These are phyloP conservation scores for Scheffersomyces coipomensis DNA, from an alignment of 805 yeast genomes.

Conservation along the genomic window DNA sequence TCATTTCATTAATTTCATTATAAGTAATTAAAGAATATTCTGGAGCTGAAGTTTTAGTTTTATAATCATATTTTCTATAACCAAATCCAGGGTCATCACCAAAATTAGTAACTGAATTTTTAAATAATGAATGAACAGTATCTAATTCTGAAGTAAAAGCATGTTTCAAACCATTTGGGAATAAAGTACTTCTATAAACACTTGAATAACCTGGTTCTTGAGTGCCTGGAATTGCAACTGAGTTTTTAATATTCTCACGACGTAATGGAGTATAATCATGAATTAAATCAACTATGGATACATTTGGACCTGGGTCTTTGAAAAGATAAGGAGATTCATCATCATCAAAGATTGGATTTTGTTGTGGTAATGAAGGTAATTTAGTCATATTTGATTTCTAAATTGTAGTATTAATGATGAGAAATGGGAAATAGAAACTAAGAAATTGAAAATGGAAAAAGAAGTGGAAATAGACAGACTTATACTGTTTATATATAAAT, in stretches of 20 bases:
- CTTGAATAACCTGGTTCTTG: conserved; percentile 22
- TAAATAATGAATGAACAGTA: conserved; percentile 37
- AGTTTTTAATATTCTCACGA: not conserved
- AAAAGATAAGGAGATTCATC: conserved; percentile 7
- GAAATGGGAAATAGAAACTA: no score
- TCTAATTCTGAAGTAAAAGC: conserved; percentile 30
- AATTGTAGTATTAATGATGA: no score
- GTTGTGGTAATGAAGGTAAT: not conserved
- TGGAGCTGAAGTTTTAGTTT: conserved; percentile 24
- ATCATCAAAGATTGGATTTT: not conserved
- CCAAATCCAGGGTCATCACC: conserved; percentile 36
- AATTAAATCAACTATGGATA: conserved; percentile 2
- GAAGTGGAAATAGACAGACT: no score
- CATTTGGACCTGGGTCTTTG: conserved; percentile 1
- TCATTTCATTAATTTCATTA: conserved; percentile 38
- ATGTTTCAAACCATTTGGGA: conserved; percentile 20
- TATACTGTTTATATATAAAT: no score
- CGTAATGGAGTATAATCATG: conserved; percentile 7
- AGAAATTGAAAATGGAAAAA: no score
- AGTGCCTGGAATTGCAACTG: conserved; percentile 15
- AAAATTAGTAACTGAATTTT: conserved; percentile 17
- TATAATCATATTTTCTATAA: conserved; percentile 32
- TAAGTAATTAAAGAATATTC: conserved; percentile 46
- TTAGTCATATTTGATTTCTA: no score
- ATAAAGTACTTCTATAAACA: conserved; percentile 28